Base-by-base conservation (phyloP, 805 yeast genomes). In the Yamadazyma paraphyllophila region DNA sequence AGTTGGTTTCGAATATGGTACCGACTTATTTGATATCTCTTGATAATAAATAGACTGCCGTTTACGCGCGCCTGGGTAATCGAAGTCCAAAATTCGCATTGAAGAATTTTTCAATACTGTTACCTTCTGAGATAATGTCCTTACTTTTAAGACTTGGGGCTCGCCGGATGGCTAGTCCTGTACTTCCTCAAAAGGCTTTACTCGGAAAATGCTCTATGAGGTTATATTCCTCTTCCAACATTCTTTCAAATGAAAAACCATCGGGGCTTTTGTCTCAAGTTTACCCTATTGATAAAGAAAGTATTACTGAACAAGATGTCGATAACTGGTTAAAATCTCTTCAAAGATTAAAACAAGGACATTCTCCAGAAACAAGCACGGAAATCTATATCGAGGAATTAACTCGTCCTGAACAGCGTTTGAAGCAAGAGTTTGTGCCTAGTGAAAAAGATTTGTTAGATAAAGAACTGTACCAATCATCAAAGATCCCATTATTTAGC, bases 371-470 rank as follows among this genome's bases (percentile, higher is more conserved):
- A 13, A 55, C 51, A 13, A 63, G 59, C 39, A 50, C 66, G 2
- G 76, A 71, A 50, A 63, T 69, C 2, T 71, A 71, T 47, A 59
- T 72, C 33, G 55, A 61, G n/a, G 68, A 71, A 47, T 57, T 69
- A 40, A 63, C 71, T 36, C 54, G 68, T 38, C 71, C 74, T 3
- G 69, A 62, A 50, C 61, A 67, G 51, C 57, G 60, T 51, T 46
- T 65, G 57, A 59, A 61, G 47, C 59, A 54, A 51, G 58, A 62
- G 47, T 81, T 78, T 56, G 78, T 70, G 47, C 91, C 95, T 32
- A 69, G 85, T 3, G 76, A 69, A 30, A 83, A 78, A 54, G 97
- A 91, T 64, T 44, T 78, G 17, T 75, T 69, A 4, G 81, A 88
- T 61, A 71, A 71, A 36, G 80, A 75, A 45, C 63, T 61, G 10